These are phyloP conservation scores for Fagopyrum esculentum DNA, from an alignment of 148 eudicot genomes.

Conservation along the genomic window DNA sequence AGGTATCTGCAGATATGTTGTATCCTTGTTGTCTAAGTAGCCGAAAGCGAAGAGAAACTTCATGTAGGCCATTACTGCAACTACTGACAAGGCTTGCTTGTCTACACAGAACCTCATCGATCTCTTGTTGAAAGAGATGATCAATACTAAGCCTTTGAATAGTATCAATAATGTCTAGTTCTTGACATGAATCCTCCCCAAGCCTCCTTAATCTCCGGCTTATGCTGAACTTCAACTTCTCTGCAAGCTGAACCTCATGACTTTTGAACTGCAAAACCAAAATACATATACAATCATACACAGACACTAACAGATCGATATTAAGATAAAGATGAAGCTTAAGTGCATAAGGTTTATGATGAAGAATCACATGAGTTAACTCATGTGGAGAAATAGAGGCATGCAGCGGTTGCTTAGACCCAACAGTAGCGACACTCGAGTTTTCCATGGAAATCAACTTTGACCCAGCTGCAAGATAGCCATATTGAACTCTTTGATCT, in stretches of 20 bases:
- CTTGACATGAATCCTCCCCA: conserved; percentile 4
- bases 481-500: no score
- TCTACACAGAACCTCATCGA: neutral
- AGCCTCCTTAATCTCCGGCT: conserved; percentile 4
- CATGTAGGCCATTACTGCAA: neutral
- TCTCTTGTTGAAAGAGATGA: conserved; percentile 12
- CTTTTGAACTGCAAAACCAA: neutral
- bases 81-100: neutral
- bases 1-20: conserved; percentile 6
- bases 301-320: neutral
- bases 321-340: neutral
- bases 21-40: conserved; percentile 14
- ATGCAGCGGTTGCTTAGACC: neutral
- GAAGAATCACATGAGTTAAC: neutral
- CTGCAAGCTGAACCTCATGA: neutral
- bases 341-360: neutral
- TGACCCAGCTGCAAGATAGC: neutral
- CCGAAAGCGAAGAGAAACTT: conserved; percentile 15
- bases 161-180: conserved; percentile 23
- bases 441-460: neutral
- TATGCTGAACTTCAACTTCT: conserved; percentile 13
- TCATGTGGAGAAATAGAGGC: neutral
- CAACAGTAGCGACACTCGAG: neutral
- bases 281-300: neutral
- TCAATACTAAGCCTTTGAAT: conserved; percentile 16